Conservation (phyloP, 108 stramenopile genomes). For the Nitzschia palea region DNA sequence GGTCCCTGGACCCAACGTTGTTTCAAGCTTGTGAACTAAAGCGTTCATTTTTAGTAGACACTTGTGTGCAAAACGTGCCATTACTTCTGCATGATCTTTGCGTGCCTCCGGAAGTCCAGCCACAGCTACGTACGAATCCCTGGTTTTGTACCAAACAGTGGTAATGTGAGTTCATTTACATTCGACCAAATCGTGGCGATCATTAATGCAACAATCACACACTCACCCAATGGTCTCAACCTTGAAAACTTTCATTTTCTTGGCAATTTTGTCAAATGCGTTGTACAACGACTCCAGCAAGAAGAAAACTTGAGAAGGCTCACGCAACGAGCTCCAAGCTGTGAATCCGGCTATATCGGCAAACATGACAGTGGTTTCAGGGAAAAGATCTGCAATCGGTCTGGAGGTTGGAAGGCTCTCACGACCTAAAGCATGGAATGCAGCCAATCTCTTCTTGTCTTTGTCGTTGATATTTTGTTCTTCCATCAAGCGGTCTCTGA, state of each 20-base stretch:
- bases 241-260: conserved; percentile 12
- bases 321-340: conserved; percentile 2
- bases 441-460: background rate
- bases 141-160: no score
- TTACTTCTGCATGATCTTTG: background rate
- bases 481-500: conserved; percentile 5
- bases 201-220: no score
- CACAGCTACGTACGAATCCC: conserved; percentile 7
- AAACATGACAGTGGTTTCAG: conserved; percentile 13
- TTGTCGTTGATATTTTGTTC: background rate
- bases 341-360: conserved; percentile 20
- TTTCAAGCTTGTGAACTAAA: background rate
- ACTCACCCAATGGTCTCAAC: conserved; percentile 14
- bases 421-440: background rate
- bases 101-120: conserved; percentile 6
- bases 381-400: conserved; percentile 20
- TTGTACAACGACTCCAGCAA: background rate
- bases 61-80: conserved; percentile 12
- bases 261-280: conserved; percentile 4
- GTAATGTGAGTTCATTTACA: no score
- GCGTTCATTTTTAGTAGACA: background rate
- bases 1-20: conserved; percentile 5
- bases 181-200: no score
- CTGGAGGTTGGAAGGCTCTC: background rate
- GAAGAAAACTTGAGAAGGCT: conserved; percentile 10